A percentile compares a stretch with the other conserved stretches of the same genome.
phyloP scores from a whole-genome alignment of 345 rosid genomes.

The Hibiscus mutabilis region DNA sequence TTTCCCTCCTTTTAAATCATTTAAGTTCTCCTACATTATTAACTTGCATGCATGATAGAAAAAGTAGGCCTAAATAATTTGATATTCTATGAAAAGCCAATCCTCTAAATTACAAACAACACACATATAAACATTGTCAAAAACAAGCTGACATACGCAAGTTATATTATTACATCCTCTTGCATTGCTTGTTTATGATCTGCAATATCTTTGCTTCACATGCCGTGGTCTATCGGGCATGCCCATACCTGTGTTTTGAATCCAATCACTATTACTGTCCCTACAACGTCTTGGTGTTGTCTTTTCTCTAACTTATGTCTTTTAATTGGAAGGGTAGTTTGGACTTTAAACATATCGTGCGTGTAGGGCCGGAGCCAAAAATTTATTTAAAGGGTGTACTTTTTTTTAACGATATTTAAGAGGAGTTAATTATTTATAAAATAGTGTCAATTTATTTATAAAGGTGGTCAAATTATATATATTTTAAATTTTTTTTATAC shows the following conservation, averaged over 20 bases:
- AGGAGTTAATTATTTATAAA: no score
- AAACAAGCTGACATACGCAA: background rate
- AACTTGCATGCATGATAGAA: background rate
- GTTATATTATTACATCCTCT: background rate
- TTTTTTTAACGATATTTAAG: no score
- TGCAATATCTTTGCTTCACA: constrained; percentile 6
- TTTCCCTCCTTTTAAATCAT: background rate
- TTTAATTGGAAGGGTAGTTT: background rate
- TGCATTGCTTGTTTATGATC: background rate
- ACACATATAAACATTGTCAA: background rate
- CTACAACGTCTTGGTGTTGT: background rate
- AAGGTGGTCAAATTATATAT: no score
- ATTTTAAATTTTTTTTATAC: no score
- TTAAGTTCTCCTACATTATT: background rate
- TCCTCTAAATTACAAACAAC: background rate
- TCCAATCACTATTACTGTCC: background rate
- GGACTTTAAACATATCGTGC: background rate
- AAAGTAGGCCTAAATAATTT: background rate
- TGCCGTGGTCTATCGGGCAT: background rate
- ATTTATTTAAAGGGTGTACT: no score
- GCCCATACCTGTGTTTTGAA: background rate
- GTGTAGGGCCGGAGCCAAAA: no score
- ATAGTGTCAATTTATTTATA: no score
- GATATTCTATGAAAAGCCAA: background rate
- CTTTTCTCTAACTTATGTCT: background rate